These are phyloP conservation scores for Apiotrichum porosum DNA, from an alignment of 1,284 basidiomycete genomes.

Conservation along the genomic window DNA sequence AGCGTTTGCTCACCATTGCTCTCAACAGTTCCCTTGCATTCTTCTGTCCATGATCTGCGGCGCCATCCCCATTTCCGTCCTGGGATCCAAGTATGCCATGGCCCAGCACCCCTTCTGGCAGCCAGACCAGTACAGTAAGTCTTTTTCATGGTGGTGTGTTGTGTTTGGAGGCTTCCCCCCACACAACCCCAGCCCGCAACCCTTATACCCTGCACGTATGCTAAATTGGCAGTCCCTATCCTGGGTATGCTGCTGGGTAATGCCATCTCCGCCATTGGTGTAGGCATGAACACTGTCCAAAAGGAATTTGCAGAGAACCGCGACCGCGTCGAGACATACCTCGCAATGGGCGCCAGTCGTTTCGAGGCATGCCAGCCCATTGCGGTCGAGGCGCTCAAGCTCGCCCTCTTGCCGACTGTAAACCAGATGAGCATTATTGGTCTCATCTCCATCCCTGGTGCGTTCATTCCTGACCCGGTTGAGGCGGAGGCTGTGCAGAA, in stretches of 20 bases:
- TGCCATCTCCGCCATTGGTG: slow-evolving; percentile 67
- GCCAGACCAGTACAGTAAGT: slow-evolving; percentile 70
- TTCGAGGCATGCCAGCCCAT: slow-evolving; percentile 75
- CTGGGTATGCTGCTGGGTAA: slow-evolving; percentile 82
- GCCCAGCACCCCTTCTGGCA: slow-evolving; percentile 69
- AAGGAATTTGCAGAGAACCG: slow-evolving; percentile 58
- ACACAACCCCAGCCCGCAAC: too few species aligned
- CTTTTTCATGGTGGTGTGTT: too few species aligned
- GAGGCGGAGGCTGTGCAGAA: not conserved
- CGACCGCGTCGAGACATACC: slow-evolving; percentile 75
- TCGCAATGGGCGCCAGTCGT: slow-evolving; percentile 72
- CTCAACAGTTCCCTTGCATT: slow-evolving; percentile 61
- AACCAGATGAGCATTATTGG: slow-evolving; percentile 82
- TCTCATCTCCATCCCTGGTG: slow-evolving; percentile 57
- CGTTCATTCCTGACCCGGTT: too few species aligned
- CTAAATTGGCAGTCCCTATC: slow-evolving; percentile 60
- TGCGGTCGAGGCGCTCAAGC: slow-evolving; percentile 66
- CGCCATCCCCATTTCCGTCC: slow-evolving; percentile 71
- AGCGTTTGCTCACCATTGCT: too few species aligned
- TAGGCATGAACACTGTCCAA: slow-evolving; percentile 55
- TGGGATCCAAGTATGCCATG: slow-evolving; percentile 75
- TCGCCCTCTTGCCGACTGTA: slow-evolving; percentile 71
- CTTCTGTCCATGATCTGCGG: slow-evolving; percentile 65
- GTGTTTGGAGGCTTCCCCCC: not conserved
- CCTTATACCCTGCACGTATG: too few species aligned